A percentile compares a stretch with the other conserved stretches of the same genome.
phyloP scores from a whole-genome alignment of 148 eudicot genomes.

The Mesembryanthemum crystallinum region DNA sequence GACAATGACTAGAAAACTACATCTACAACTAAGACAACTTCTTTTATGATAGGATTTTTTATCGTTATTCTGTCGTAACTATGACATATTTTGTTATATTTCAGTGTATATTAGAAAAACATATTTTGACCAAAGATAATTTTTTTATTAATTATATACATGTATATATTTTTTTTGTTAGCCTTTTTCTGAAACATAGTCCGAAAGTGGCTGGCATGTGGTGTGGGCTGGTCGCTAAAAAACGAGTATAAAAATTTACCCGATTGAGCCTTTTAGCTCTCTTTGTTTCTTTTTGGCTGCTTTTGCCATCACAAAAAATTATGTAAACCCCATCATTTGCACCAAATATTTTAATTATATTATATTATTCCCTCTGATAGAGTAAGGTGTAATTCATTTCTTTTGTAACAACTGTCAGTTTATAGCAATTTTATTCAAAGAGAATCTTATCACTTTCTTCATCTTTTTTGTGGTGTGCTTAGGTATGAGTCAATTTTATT shows the following conservation, averaged over 20 bases:
- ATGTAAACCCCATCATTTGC: slow-evolving; percentile 18
- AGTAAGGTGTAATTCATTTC: background rate
- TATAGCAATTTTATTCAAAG: background rate
- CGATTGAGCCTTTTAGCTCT: background rate
- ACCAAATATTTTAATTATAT: background rate
- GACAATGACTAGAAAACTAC: too few species aligned
- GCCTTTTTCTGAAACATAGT: background rate
- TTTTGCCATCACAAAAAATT: slow-evolving; percentile 9
- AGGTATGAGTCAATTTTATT: too few species aligned
- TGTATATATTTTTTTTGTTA: background rate
- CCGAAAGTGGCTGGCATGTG: slow-evolving; percentile 24
- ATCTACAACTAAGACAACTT: too few species aligned
- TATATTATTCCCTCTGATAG: background rate
- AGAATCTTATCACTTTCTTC: background rate
- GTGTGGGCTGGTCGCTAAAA: slow-evolving; percentile 8
- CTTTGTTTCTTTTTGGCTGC: slow-evolving; percentile 14
- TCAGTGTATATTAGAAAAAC: too few species aligned
- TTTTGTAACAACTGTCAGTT: background rate
- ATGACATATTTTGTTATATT: too few species aligned
- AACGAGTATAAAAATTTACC: slow-evolving; percentile 12
- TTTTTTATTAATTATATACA: too few species aligned
- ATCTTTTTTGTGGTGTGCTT: background rate
- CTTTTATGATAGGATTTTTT: too few species aligned
- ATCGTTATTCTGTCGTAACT: too few species aligned
- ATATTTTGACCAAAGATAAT: too few species aligned